Percentiles rank a stretch among this genome's conserved stretches.
Conservation (phyloP, 306 rosid species). For the Inga oerstediana region DNA sequence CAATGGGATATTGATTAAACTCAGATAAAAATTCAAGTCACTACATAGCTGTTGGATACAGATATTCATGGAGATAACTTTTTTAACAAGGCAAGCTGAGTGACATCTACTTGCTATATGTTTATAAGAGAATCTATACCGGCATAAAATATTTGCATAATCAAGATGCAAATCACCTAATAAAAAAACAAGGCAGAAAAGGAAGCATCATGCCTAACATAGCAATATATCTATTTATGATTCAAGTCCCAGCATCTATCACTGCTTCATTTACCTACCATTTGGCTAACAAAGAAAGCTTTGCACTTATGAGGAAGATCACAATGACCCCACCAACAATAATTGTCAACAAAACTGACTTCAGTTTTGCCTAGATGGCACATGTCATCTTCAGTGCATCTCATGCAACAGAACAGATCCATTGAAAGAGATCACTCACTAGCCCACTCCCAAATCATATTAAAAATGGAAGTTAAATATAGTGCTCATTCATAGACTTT, state of each 20-base stretch:
- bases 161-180: conserved; percentile 5
- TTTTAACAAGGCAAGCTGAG: background rate
- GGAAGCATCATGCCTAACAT: background rate
- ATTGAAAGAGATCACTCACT: conserved; percentile 25
- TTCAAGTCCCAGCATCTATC: conserved; percentile 26
- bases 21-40: background rate
- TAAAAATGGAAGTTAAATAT: conserved; percentile 25
- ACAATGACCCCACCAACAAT: conserved; percentile 39
- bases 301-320: conserved; percentile 35
- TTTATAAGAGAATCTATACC: background rate
- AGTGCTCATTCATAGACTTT: conserved; percentile 25
- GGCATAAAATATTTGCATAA: conserved; percentile 6
- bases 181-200: background rate
- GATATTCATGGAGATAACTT: background rate
- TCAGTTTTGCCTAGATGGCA: conserved; percentile 29
- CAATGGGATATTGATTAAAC: background rate
- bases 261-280: conserved; percentile 40
- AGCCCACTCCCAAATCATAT: conserved; percentile 28
- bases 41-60: background rate
- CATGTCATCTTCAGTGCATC: conserved; percentile 32
- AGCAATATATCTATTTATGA: background rate
- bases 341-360: conserved; percentile 36
- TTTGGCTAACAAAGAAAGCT: conserved; percentile 29
- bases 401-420: conserved; percentile 27
- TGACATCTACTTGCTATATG: background rate